Conservation (phyloP, 2,329 filamentous ascomycete species). For the Cladosporium austrohemisphaericum region DNA sequence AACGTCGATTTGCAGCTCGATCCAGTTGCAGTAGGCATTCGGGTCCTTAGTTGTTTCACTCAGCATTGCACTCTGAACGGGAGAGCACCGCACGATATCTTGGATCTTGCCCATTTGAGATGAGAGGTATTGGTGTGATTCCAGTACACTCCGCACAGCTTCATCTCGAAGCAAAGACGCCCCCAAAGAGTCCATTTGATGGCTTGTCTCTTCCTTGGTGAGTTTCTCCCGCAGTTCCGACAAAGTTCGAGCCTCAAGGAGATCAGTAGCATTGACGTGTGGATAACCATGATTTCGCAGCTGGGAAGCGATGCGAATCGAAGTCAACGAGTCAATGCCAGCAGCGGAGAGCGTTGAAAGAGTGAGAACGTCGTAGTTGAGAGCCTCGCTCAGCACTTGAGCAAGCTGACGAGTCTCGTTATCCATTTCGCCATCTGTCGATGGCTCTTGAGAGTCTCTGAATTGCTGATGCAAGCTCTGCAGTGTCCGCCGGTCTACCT, state of each 20-base stretch:
- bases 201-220: neutral
- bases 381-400: constrained; percentile 21
- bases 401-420: constrained; percentile 17
- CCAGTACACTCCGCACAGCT: neutral
- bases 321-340: constrained; percentile 63
- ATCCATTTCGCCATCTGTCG: constrained; percentile 26
- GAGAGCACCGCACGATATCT: constrained; percentile 59
- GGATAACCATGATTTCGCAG: constrained; percentile 57
- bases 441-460: neutral
- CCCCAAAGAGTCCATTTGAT: neutral
- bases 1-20: constrained; percentile 58
- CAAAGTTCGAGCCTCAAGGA: constrained; percentile 57
- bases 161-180: constrained; percentile 1
- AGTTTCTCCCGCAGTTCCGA: neutral
- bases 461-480: constrained; percentile 51
- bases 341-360: constrained; percentile 35
- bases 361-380: constrained; percentile 13
- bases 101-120: constrained; percentile 24
- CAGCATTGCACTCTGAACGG: constrained; percentile 76
- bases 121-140: neutral
- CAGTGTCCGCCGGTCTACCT: constrained; percentile 68
- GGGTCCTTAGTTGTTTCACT: constrained; percentile 62
- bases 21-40: constrained; percentile 71
- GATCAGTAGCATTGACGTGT: constrained; percentile 52
- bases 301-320: constrained; percentile 61